phyloP scores from a whole-genome alignment of 768 basidiomycete species.

The Kwoniella mangroviensis region DNA sequence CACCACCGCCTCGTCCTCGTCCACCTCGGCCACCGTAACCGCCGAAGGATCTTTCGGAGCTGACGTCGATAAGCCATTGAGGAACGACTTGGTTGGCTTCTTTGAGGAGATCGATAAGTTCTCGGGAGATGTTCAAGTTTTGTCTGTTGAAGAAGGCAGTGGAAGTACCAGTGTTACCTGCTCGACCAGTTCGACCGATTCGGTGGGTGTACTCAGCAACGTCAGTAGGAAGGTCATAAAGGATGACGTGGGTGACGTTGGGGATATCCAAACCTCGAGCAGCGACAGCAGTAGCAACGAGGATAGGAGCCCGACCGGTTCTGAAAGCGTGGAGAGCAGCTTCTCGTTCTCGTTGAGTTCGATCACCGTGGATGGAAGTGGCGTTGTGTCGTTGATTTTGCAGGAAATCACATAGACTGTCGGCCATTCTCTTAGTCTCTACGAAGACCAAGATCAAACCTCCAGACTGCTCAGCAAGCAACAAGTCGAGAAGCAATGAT shows the following conservation, averaged over 20 bases:
- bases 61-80: conserved; percentile 82
- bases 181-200: conserved; percentile 97
- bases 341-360: conserved; percentile 97
- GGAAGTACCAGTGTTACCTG: conserved; percentile 92
- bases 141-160: conserved; percentile 87
- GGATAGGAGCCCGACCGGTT: conserved; percentile 88
- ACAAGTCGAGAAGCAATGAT: conserved; percentile 91
- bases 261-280: conserved; percentile 99
- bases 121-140: conserved; percentile 88
- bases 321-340: conserved; percentile 93
- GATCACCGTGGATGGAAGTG: conserved; percentile 97
- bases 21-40: conserved; percentile 63
- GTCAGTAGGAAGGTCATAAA: conserved; percentile 96
- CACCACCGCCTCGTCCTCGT: conserved; percentile 57
- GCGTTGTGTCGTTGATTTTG: conserved; percentile 79
- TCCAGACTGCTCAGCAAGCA: conserved; percentile 73
- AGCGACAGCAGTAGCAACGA: conserved; percentile 98
- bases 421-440: conserved; percentile 99
- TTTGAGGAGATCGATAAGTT: conserved; percentile 87
- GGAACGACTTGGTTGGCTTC: conserved; percentile 96
- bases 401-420: conserved; percentile 95
- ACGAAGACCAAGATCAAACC: conserved; percentile 95
- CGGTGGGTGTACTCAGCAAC: conserved; percentile 99
- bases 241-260: conserved; percentile 97
- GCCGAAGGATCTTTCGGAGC: conserved; percentile 69